Base-by-base conservation (phyloP, 2,329 filamentous ascomycete species). In the Talaromyces funiculosus region DNA sequence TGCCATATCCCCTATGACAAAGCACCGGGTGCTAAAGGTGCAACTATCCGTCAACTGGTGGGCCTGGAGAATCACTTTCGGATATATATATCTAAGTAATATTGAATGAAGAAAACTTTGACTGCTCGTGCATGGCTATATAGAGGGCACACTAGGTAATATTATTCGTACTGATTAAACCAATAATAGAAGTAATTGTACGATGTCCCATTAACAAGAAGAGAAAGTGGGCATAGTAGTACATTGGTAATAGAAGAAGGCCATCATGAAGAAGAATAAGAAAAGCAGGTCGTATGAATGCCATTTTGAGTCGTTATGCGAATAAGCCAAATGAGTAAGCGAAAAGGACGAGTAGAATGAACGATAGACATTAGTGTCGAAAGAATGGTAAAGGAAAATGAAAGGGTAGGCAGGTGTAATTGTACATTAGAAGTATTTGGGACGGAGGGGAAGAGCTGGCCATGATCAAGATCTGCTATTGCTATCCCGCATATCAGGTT, bases 211-310 rank as follows among this genome's bases (percentile, higher is more conserved):
- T 45, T 47, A 62, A 38, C 62, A 54, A 45, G 43, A 56, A 22
- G 20, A 51, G 53, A 47, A 40, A 24, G 53, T 37, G 18, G 33
- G 9, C n/a, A 54, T 37, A 38, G 33, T 29, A 6, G 51, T 54
- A 56, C 63, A 65, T 61, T 61, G 62, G 58, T 60, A 51, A 64
- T 64, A 49, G 49, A 55, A 61, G 54, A 54, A 56, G 51, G 51
- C 20, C 45, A 60, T 60, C 58, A 55, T 60, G 29, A 45, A 53
- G 29, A 26, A 18, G 37, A 55, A 31, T 42, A 24, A 38, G 26
- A 18, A 10, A 55, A 31, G 10, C 31, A 26, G n/a, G 16, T 59
- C 57, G 57, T 59, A 24, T 53, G 35, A 53, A 53, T 59, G 37
- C 24, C n/a, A 53, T n/a, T 42, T 33, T 20, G 26, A 43, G 26